Evolutionary conservation across 805 yeast species (phyloP), one percentile per base, ranked within the genome.

Genomic region (Wickerhamiella occidentalis): DNA sequence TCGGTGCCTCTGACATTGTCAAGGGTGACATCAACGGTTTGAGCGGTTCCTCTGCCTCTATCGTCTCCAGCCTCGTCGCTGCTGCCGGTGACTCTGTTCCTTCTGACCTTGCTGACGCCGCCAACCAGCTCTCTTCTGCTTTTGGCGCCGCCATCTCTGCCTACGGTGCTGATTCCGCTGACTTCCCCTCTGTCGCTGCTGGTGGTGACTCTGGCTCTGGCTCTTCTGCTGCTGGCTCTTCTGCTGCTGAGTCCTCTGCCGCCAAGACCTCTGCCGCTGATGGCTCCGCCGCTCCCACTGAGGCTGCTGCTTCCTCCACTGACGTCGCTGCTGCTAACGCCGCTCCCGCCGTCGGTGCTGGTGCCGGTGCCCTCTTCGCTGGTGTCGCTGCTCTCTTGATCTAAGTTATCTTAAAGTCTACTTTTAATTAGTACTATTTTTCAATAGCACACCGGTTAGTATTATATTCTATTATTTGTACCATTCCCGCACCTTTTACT

Each of bases 1-100:
- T 52, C 19, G 56, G 56, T 18, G 55, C 58, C 45, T 42, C 47
- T 17, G 15, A 49, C 29, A 55, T 58, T 48, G 59, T 58, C 41
- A 28, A 40, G 17, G 52, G 52, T 17, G 59, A 58, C 48, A 40
- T 58, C 38, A 46, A 40, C 30, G 40, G 41, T 23, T 51, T 56
- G 26, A 43, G 48, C n/a, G 45, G 46, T 21, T 45, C 53, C 36
- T 51, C 58, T 26, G 47, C 49, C 40, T 26, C 21, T 12, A 48
- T 58, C 19, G 53, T 41, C 47, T 26, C 48, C 17, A 11, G 21
- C 48, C 33, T 52, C 36, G 54, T 52, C 19, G 45, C 33, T 23
- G 51, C 49, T 13, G 46, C 53, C 28, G 51, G 18, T n/a, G 40
- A 37, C 35, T 6, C 25, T 17, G 54, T 33, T 17, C 42, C 43